Evolutionary conservation across 75 land plant species (phyloP), one percentile per base, ranked within the genome.

Genomic region (Gnetum montanum): DNA sequence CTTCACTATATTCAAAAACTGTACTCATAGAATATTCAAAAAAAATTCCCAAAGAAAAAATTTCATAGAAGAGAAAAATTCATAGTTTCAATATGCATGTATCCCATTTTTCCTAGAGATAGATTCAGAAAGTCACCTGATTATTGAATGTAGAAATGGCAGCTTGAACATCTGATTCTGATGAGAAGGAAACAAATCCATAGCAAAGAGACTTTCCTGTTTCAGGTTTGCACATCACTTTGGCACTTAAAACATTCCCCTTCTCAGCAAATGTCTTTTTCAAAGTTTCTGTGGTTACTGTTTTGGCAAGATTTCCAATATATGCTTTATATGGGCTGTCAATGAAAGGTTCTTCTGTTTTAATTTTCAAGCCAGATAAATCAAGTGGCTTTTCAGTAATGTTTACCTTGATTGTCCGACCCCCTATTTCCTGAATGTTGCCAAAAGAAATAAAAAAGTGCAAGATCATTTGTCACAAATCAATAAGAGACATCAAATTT

Each of bases 141-240:
- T 82, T 77, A 73, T 90, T 71, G 7, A 80, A 64, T 40, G 75
- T 65, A 27, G 83, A 49, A 44, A 94, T 67, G 19, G 91, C 98
- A 56, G 81, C 74, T 44, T 83, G 63, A 10, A 77, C 83, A 31
- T 90, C 98, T 28, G 67, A 75, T 20, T 87, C 90, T 20, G 88
- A 83, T 16, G 85, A 82, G 47, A 86, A 83, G 0, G 92, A 66
- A 26, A 90, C 98, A 71, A 94, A 94, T 2, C 96, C 98, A 69
- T 74, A 94, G 8, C 96, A 88, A n/a, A 74, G 66, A 3, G 98
- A 90, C 64, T 89, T 80, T 33, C 96, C 88, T 26, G 96, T 86
- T 38, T 85, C 88, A 24, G 76, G 77, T 23, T 78, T 84, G 15
- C 78, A 68, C 2, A 83, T 70, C 26, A 94, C 80, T 70, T 83